Conservation (phyloP, 495 filamentous ascomycete species). For the Poronia punctata region DNA sequence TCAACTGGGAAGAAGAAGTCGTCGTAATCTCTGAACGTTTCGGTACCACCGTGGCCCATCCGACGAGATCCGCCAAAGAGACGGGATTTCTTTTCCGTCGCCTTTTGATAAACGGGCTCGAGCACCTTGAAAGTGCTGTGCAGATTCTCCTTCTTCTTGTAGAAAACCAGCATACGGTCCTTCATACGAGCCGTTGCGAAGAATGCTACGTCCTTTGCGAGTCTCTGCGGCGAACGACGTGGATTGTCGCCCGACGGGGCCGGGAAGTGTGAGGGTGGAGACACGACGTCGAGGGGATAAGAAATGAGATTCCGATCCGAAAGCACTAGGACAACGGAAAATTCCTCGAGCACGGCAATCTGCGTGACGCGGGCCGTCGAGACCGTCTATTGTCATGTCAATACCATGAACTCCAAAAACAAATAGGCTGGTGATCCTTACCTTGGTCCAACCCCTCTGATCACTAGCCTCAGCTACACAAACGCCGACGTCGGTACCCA, state of each 20-base stretch:
- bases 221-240: constrained; percentile 78
- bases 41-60: constrained; percentile 60
- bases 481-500: constrained; percentile 92
- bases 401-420: constrained; percentile 4
- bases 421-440: constrained; percentile 34
- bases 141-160: constrained; percentile 89
- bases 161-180: constrained; percentile 86
- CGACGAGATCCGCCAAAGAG: constrained; percentile 51
- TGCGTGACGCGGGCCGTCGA: constrained; percentile 73
- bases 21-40: constrained; percentile 96
- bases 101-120: constrained; percentile 88
- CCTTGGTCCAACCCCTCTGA: constrained; percentile 81
- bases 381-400: constrained; percentile 51
- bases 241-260: constrained; percentile 54
- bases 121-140: constrained; percentile 94
- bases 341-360: constrained; percentile 91
- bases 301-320: constrained; percentile 87
- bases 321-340: constrained; percentile 83
- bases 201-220: constrained; percentile 92
- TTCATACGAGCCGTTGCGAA: constrained; percentile 96
- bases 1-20: constrained; percentile 99
- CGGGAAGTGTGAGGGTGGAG: constrained; percentile 60
- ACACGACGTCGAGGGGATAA: constrained; percentile 86
- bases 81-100: constrained; percentile 65
- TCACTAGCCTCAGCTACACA: constrained; percentile 80